Conservation (phyloP, 768 basidiomycete species). For the Rhizopogon vinicolor region DNA sequence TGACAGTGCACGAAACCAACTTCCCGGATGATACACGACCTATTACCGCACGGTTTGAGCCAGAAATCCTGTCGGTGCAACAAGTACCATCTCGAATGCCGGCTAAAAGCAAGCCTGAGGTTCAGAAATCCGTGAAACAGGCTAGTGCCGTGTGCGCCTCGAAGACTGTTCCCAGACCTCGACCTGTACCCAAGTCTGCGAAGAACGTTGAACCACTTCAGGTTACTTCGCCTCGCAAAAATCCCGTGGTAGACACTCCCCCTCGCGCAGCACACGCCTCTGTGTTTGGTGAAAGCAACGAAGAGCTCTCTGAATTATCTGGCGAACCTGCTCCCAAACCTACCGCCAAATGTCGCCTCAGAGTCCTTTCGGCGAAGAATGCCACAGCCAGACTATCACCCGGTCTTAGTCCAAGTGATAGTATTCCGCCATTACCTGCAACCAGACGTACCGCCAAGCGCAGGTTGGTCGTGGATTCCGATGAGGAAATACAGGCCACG, state of each 20-base stretch:
- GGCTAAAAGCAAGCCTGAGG: no score
- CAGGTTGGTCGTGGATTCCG: constrained; percentile 14
- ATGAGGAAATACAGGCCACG: constrained; percentile 9
- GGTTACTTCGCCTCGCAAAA: neutral
- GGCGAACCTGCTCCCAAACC: constrained; percentile 15
- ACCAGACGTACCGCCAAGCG: neutral
- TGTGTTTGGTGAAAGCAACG: constrained; percentile 16
- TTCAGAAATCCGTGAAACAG: neutral
- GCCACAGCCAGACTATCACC: constrained; percentile 1
- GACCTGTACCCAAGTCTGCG: neutral
- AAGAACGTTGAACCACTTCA: neutral
- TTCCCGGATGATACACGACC: neutral
- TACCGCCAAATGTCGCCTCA: neutral
- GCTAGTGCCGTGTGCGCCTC: no score
- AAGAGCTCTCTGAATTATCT: constrained; percentile 30
- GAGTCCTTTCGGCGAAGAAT: neutral
- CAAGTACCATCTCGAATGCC: neutral
- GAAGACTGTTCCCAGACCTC: neutral
- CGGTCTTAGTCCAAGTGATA: neutral
- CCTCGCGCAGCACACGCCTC: constrained; percentile 5
- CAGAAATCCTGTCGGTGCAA: neutral
- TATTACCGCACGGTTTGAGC: no score
- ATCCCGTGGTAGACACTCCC: neutral
- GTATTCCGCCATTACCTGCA: neutral
- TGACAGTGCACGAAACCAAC: constrained; percentile 24